phyloP scores from a whole-genome alignment of 176 grass and related monocot genomes.

The Carex littledalei region DNA sequence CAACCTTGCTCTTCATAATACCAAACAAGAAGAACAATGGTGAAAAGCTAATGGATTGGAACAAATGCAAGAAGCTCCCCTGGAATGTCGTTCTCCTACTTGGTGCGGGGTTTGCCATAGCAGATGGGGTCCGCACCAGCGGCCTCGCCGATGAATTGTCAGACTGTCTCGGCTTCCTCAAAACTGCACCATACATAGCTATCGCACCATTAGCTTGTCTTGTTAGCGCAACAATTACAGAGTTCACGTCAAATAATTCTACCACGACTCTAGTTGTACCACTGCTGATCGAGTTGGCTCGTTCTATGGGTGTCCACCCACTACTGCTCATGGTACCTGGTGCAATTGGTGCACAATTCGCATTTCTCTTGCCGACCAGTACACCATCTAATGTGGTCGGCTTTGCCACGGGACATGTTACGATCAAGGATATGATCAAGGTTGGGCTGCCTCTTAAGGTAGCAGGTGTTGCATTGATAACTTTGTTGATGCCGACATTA shows the following conservation, averaged over 20 bases:
- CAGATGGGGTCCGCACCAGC: slow-evolving; percentile 59
- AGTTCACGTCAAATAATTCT: slow-evolving; percentile 60
- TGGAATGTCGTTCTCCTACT: slow-evolving; percentile 91
- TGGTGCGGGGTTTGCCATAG: slow-evolving; percentile 82
- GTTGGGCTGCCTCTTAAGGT: slow-evolving; percentile 63
- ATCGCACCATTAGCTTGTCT: slow-evolving; percentile 49
- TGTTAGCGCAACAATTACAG: slow-evolving; percentile 43
- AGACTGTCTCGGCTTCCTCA: slow-evolving; percentile 37
- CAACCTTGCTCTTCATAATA: slow-evolving; percentile 81
- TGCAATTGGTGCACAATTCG: slow-evolving; percentile 52
- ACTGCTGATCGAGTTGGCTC: slow-evolving; percentile 56
- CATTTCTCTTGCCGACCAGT: slow-evolving; percentile 60
- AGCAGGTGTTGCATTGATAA: slow-evolving; percentile 33
- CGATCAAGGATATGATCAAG: slow-evolving; percentile 61
- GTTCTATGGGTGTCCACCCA: slow-evolving; percentile 44
- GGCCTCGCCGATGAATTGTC: slow-evolving; percentile 56
- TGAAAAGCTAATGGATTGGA: slow-evolving; percentile 95
- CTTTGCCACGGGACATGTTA: slow-evolving; percentile 54
- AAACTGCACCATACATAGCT: slow-evolving; percentile 27
- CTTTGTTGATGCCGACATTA: slow-evolving; percentile 62
- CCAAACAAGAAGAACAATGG: slow-evolving; percentile 52
- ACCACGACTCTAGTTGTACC: slow-evolving; percentile 64
- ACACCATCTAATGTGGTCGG: slow-evolving; percentile 65
- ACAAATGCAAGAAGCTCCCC: slow-evolving; percentile 86
- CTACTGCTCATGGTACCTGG: slow-evolving; percentile 61